A percentile compares a stretch with the other conserved stretches of the same genome.
These are phyloP conservation scores for Arachis stenosperma DNA, from an alignment of 306 rosid genomes.

Conservation along the genomic window DNA sequence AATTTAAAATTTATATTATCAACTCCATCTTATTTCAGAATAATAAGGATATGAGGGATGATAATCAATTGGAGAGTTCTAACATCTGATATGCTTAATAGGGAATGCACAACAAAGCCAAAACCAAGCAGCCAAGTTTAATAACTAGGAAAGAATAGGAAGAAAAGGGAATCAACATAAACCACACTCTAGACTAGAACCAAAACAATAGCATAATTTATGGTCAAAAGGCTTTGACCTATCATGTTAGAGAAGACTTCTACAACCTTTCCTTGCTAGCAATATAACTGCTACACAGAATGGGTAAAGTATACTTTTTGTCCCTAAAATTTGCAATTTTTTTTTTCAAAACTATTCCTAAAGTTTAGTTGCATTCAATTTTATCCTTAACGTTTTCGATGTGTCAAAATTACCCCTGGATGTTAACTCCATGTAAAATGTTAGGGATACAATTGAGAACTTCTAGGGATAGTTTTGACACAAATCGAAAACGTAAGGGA, in stretches of 20 bases:
- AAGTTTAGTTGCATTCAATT: no score
- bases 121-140: conserved; percentile 18
- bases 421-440: no score
- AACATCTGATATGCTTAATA: conserved; percentile 30
- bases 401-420: no score
- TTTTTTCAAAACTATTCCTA: no score
- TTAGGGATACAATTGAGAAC: no score
- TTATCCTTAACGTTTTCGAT: no score
- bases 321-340: no score
- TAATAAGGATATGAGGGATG: conserved; percentile 20
- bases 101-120: neutral
- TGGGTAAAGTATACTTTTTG: no score
- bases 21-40: conserved; percentile 14
- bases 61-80: neutral
- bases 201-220: conserved; percentile 17
- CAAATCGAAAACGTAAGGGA: no score
- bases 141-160: conserved; percentile 18
- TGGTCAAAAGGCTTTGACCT: neutral
- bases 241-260: no score
- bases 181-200: conserved; percentile 13
- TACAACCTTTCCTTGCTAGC: neutral
- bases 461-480: no score
- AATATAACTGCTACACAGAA: neutral
- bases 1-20: conserved; percentile 21
- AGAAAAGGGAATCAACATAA: conserved; percentile 5